These are phyloP conservation scores for Peronospora farinosa DNA, from an alignment of 352 stramenopile species.

Conservation along the genomic window DNA sequence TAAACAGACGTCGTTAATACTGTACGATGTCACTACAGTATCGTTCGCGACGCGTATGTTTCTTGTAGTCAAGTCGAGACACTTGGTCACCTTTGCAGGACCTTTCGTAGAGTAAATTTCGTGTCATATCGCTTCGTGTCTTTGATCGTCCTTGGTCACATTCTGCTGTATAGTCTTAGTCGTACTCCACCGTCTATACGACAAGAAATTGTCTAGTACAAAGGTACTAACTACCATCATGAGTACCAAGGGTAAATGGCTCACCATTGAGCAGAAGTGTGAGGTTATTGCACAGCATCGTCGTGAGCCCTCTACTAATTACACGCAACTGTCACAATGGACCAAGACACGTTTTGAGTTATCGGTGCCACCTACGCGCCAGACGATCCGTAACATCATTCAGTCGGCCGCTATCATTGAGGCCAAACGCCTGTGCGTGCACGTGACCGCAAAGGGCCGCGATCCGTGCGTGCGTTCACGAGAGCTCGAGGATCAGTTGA, in stretches of 20 bases:
- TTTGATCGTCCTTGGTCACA: background rate
- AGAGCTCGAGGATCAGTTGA: slow-evolving; percentile 14
- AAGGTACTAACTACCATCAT: background rate
- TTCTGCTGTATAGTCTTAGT: background rate
- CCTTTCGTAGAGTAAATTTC: background rate
- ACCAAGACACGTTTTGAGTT: slow-evolving; percentile 17
- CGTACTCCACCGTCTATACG: no score
- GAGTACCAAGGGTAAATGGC: slow-evolving; percentile 25
- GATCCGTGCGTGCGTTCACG: slow-evolving; percentile 13
- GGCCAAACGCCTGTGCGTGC: slow-evolving; percentile 9
- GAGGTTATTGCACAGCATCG: slow-evolving; percentile 23
- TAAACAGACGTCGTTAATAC: no score
- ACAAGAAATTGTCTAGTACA: no score
- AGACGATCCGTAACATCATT: slow-evolving; percentile 22
- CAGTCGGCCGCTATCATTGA: slow-evolving; percentile 14
- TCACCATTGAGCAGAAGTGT: slow-evolving; percentile 26
- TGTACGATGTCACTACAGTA: background rate
- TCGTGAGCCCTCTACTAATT: slow-evolving; percentile 9
- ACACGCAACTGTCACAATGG: slow-evolving; percentile 22
- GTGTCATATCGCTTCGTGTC: background rate
- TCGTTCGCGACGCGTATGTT: background rate
- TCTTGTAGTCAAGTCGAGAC: slow-evolving; percentile 7
- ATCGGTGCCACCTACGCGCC: background rate
- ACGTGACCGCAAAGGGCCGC: slow-evolving; percentile 10
- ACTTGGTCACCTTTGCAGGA: background rate